Percentiles rank a stretch among this genome's conserved stretches.
These are phyloP conservation scores for Porphyrellus cyaneotinctus DNA, from an alignment of 768 basidiomycete genomes.

Conservation along the genomic window DNA sequence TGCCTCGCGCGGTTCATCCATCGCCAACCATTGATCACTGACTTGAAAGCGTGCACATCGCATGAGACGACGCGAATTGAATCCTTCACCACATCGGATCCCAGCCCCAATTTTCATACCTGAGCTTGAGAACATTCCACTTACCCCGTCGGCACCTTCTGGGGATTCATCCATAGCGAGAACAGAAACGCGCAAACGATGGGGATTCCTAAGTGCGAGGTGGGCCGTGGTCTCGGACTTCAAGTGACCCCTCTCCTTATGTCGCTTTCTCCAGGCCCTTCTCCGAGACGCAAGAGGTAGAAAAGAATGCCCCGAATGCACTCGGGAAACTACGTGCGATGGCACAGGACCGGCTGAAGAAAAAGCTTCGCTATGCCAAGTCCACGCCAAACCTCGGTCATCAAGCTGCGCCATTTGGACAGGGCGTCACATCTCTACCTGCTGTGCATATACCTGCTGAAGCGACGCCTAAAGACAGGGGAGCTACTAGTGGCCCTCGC, in stretches of 20 bases:
- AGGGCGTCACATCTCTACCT: neutral
- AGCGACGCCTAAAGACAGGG: neutral
- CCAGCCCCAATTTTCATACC: constrained; percentile 15
- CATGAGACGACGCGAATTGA: constrained; percentile 11
- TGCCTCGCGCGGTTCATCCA: neutral
- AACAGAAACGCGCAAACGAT: constrained; percentile 3
- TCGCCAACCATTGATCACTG: neutral
- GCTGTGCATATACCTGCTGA: neutral
- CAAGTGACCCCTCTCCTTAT: neutral
- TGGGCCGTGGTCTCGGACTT: neutral
- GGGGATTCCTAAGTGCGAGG: constrained; percentile 23
- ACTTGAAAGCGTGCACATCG: constrained; percentile 25
- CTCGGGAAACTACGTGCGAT: constrained; percentile 9
- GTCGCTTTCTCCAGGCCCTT: constrained; percentile 8
- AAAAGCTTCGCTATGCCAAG: constrained; percentile 18
- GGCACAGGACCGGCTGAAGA: constrained; percentile 19
- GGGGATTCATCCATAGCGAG: constrained; percentile 1
- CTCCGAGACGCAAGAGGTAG: constrained; percentile 2
- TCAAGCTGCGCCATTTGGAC: neutral
- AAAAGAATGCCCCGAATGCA: constrained; percentile 5
- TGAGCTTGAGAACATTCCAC: neutral
- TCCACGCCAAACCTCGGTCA: constrained; percentile 23
- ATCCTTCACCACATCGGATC: neutral
- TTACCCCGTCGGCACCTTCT: neutral
- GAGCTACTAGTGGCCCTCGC: neutral